These are phyloP conservation scores for Fraxinus greggii DNA, from an alignment of 305 asterid species.

Conservation along the genomic window DNA sequence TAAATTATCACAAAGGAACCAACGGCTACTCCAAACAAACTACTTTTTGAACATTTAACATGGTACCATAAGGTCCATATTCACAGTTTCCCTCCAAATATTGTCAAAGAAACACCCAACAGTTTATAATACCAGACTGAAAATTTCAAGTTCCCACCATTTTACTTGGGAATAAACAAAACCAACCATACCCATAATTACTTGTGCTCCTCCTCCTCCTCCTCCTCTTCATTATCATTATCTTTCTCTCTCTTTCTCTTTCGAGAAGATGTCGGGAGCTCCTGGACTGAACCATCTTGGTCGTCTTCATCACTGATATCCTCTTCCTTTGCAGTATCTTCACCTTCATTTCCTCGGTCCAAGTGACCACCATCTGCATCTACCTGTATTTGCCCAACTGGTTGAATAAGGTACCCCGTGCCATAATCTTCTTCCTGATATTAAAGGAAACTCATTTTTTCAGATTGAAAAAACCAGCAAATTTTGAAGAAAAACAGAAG, in stretches of 20 bases:
- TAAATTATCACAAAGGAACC: constrained; percentile 21
- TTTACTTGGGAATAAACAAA: neutral
- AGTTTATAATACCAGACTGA: neutral
- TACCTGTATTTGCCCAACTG: constrained; percentile 55
- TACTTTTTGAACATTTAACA: constrained; percentile 44
- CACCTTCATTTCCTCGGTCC: constrained; percentile 42
- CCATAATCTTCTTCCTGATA: constrained; percentile 82
- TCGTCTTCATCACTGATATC: constrained; percentile 55
- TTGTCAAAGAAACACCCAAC: constrained; percentile 10
- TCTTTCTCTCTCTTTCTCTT: constrained; percentile 52
- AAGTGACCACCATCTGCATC: constrained; percentile 42
- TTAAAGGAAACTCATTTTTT: neutral
- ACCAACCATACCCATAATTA: constrained; percentile 5
- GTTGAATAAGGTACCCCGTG: constrained; percentile 72
- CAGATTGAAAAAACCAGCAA: neutral
- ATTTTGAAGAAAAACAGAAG: neutral
- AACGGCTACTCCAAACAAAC: constrained; percentile 33
- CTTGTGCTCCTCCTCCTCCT: constrained; percentile 49
- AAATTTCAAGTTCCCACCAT: constrained; percentile 22
- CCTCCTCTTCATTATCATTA: constrained; percentile 25
- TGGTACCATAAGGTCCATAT: constrained; percentile 9
- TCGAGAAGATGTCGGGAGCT: constrained; percentile 52
- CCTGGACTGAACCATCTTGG: constrained; percentile 76
- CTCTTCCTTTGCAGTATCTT: constrained; percentile 51
- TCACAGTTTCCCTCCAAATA: constrained; percentile 48